These are phyloP conservation scores for Naegleria gruberi DNA, from an alignment of 208 protist genomes.

Conservation along the genomic window DNA sequence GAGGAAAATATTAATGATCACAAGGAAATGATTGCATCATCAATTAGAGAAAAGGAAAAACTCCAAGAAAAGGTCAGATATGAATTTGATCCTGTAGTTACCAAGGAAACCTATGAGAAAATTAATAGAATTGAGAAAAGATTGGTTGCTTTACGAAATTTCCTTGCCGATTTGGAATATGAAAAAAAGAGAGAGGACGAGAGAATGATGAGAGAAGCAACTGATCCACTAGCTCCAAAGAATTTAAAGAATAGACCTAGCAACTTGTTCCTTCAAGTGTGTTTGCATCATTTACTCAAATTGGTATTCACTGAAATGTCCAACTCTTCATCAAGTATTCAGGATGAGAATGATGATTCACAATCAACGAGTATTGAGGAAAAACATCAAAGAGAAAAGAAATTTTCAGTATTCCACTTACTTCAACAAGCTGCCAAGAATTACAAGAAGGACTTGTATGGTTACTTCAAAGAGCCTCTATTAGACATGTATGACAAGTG, in stretches of 20 bases:
- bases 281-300: not conserved
- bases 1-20: not conserved
- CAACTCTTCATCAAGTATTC: not conserved
- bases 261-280: not conserved
- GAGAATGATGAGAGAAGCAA: not conserved
- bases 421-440: not conserved
- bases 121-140: not conserved
- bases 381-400: not conserved
- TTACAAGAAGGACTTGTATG: not conserved
- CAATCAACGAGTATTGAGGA: not conserved
- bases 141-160: not conserved
- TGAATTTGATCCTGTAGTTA: not conserved
- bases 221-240: not conserved
- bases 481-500: not conserved
- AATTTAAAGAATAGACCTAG: constrained; percentile 3
- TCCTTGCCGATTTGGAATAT: not conserved
- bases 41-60: not conserved
- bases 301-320: not conserved
- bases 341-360: not conserved
- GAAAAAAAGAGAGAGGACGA: not conserved
- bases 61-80: not conserved
- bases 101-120: not conserved
- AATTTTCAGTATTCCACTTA: not conserved
- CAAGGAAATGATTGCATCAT: not conserved
- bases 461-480: not conserved